Evolutionary conservation across 2,329 filamentous ascomycete species (phyloP), one percentile per base, ranked within the genome.

Genomic region (Aureobasidium leucospermi): DNA sequence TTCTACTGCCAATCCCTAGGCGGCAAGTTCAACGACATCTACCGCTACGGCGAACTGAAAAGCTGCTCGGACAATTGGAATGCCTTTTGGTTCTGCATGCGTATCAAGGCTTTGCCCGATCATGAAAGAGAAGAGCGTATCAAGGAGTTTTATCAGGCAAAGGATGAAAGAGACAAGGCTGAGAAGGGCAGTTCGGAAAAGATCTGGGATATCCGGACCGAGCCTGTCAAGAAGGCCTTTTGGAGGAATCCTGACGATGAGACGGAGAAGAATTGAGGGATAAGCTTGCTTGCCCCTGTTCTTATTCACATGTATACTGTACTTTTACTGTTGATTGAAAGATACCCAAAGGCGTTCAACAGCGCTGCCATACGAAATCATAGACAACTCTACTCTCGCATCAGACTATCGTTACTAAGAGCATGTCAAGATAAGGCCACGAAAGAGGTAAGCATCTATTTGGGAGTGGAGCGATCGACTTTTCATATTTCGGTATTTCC

Each of bases 81-180:
- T 62, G 89, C 96, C 73, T 97, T 96, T 75, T 96, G 92, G 89
- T 93, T 96, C 76, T 99, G 94, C 79, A 96, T 97, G 92, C 86
- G 89, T 64, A 86, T 85, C 39, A 85, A 87, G 67, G 80, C 81
- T 1, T 85, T 85, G 68, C 73, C 79, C 0, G 81, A 83, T 28
- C 75, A 79, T 45, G 76, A 84, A 65, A 84, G 84, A 67, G 84
- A 82, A 61, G 81, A 75, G 63, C 70, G 75, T 66, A 81, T 95
- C 59, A 78, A 79, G 62, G 83, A 84, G 49, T 84, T 86, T 73
- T 90, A 92, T 74, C 79, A 83, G 63, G 79, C 82, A 64, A 87
- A 86, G 73, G 82, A 81, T 41, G 58, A 62, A 39, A 87, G 64
- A 61, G 63, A 62, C 65, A 90, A 72, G 81, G 79, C 74, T 83